Percentiles rank a stretch among this genome's conserved stretches.
Conservation (phyloP, 2,329 filamentous ascomycete genomes). For the Scytalidium sp. region DNA sequence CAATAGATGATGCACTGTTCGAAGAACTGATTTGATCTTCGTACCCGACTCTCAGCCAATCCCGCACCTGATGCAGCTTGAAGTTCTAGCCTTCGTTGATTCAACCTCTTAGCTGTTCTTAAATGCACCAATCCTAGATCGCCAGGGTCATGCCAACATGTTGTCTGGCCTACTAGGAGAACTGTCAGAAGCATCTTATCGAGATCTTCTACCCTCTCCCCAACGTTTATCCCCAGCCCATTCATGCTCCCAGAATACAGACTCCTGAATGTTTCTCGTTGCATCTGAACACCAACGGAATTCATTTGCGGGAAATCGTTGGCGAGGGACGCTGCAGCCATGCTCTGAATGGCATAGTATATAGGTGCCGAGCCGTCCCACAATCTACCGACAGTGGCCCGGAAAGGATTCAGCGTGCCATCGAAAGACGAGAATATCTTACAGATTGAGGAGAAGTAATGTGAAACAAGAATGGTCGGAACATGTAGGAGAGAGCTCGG, state of each 20-base stretch:
- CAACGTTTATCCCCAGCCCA: constrained; percentile 26
- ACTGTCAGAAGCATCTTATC: constrained; percentile 55
- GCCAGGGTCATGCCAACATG: constrained; percentile 56
- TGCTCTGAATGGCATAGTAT: constrained; percentile 60
- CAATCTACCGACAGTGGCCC: constrained; percentile 53
- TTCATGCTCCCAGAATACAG: constrained; percentile 45
- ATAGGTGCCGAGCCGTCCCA: constrained; percentile 58
- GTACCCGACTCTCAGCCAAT: constrained; percentile 9
- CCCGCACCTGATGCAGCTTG: constrained; percentile 5
- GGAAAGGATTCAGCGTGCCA: constrained; percentile 58
- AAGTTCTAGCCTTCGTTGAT: constrained; percentile 17
- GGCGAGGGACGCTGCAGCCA: constrained; percentile 59
- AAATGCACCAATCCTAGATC: constrained; percentile 42
- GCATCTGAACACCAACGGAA: constrained; percentile 46
- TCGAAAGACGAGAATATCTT: constrained; percentile 63
- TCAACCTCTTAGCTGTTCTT: constrained; percentile 24
- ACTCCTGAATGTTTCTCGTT: constrained; percentile 30
- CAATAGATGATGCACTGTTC: constrained; percentile 28
- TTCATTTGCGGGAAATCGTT: constrained; percentile 54
- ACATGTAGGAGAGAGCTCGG: constrained; percentile 29
- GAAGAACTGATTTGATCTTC: constrained; percentile 25
- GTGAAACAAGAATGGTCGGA: constrained; percentile 55
- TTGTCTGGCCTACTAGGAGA: constrained; percentile 56
- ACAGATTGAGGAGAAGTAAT: constrained; percentile 63
- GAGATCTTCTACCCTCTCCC: constrained; percentile 42